Evolutionary conservation across 1,284 basidiomycete genomes (phyloP).

Genomic region (Trichosporon coremiiforme): DNA sequence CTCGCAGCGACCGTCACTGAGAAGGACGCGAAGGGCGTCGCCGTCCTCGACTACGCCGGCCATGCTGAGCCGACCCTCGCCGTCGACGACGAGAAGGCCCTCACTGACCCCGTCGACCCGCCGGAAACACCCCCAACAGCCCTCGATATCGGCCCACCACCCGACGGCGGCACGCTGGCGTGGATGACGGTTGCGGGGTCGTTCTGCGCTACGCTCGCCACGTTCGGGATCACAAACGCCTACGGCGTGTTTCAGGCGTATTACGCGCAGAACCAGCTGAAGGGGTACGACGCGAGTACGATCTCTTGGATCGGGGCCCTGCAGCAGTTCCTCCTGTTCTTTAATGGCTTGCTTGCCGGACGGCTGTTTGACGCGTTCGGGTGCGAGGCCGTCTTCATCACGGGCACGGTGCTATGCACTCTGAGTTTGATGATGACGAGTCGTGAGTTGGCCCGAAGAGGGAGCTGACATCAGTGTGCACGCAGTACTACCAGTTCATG

Average conservation of each 20-base stretch:
- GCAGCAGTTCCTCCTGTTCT: constrained; percentile 23
- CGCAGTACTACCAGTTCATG: constrained; percentile 62
- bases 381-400: constrained; percentile 55
- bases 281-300: constrained; percentile 9
- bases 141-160: constrained; percentile 5
- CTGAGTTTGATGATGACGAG: constrained; percentile 51
- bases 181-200: constrained; percentile 24
- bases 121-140: background rate
- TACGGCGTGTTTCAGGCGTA: constrained; percentile 41
- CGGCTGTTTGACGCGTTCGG: constrained; percentile 36
- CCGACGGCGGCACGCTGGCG: constrained; percentile 21
- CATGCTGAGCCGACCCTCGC: background rate
- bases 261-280: constrained; percentile 34
- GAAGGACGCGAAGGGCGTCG: background rate
- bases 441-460: background rate
- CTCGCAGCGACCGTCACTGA: background rate
- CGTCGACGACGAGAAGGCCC: background rate
- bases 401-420: constrained; percentile 59
- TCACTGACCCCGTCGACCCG: background rate
- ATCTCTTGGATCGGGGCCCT: constrained; percentile 21
- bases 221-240: constrained; percentile 32
- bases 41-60: background rate
- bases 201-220: constrained; percentile 16
- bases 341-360: constrained; percentile 15
- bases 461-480: constrained; percentile 56